phyloP scores from a whole-genome alignment of 345 rosid genomes.

The Citrus mangshanensis region DNA sequence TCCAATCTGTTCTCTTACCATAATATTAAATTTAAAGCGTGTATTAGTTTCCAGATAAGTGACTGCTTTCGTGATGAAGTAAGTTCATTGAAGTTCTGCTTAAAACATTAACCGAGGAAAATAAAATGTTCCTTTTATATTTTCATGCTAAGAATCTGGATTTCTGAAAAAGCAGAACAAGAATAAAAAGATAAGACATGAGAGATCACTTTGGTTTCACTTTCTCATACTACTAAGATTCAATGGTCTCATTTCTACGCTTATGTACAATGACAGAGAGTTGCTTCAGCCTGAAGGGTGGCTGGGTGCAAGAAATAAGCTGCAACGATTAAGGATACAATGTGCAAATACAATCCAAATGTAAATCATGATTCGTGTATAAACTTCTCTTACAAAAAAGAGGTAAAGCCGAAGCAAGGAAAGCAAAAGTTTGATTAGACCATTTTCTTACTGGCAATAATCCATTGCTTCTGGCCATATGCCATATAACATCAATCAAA shows the following conservation, averaged over 20 bases:
- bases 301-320: not conserved
- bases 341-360: not conserved
- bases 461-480: not conserved
- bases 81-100: not conserved
- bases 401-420: not conserved
- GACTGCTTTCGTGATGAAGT: not conserved
- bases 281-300: conserved; percentile 15
- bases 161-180: not conserved
- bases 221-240: conserved; percentile 7
- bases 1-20: conserved; percentile 18
- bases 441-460: not conserved
- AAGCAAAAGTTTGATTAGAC: not conserved
- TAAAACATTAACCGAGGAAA: not conserved
- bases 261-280: not conserved
- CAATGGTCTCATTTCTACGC: not conserved
- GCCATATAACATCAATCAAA: not conserved
- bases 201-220: not conserved
- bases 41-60: not conserved
- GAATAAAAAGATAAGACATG: not conserved
- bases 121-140: not conserved
- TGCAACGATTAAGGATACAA: not conserved
- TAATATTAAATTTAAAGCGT: conserved; percentile 6
- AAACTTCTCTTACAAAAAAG: not conserved
- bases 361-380: not conserved
- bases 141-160: not conserved